A percentile compares a stretch with the other conserved stretches of the same genome.
Evolutionary conservation across 2,329 filamentous ascomycete genomes (phyloP).

Genomic region (Leptographium procerum): DNA sequence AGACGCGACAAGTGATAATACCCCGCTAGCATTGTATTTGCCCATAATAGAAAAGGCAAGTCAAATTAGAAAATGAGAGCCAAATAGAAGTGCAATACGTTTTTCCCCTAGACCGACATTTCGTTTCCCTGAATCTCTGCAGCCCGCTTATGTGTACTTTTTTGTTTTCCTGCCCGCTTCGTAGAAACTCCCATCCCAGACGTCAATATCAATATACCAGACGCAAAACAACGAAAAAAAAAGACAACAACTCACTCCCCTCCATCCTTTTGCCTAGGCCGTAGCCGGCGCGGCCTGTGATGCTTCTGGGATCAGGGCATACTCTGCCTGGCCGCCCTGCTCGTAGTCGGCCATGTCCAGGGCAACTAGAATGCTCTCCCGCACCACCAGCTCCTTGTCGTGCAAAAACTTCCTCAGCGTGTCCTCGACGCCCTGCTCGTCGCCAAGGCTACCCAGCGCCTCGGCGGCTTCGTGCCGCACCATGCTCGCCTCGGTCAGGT

Average conservation of each 20-base stretch:
- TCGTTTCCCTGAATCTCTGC: background rate
- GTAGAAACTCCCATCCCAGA: conserved; percentile 4
- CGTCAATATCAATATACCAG: background rate
- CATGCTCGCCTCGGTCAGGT: conserved; percentile 82
- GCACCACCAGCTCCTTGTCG: conserved; percentile 85
- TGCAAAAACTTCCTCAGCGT: conserved; percentile 72
- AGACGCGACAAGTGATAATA: background rate
- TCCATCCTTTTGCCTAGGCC: background rate
- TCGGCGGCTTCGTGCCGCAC: conserved; percentile 96
- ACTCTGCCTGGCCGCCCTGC: conserved; percentile 77
- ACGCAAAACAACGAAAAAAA: background rate
- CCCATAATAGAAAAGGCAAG: background rate
- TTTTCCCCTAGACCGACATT: background rate
- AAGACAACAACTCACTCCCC: background rate
- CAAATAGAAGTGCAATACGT: background rate
- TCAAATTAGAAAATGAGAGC: background rate
- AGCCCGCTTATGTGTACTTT: background rate
- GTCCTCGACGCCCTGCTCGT: conserved; percentile 86
- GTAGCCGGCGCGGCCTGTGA: conserved; percentile 15
- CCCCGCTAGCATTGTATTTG: background rate
- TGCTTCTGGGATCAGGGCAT: conserved; percentile 73
- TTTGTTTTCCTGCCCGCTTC: background rate
- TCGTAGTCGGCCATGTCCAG: conserved; percentile 98
- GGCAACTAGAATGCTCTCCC: conserved; percentile 89
- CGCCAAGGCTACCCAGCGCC: conserved; percentile 84